phyloP scores from a whole-genome alignment of 2,329 filamentous ascomycete species.

The Rutstroemia sp. region DNA sequence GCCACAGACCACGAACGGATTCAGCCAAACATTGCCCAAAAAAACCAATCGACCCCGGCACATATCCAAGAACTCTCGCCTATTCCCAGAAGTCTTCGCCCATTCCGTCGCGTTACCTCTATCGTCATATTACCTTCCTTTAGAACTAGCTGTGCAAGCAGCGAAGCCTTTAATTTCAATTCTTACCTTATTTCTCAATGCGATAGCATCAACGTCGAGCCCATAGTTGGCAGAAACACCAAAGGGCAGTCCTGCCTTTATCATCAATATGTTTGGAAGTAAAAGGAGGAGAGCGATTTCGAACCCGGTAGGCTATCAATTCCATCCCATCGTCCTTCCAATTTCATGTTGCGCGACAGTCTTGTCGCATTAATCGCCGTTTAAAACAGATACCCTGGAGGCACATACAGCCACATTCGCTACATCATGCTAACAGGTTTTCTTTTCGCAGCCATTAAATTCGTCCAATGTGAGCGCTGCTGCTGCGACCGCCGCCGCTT shows the following conservation, averaged over 20 bases:
- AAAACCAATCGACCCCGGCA: not conserved
- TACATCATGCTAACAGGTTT: conserved; percentile 19
- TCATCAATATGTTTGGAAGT: conserved; percentile 29
- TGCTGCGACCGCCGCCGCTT: conserved; percentile 72
- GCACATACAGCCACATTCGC: conserved; percentile 5
- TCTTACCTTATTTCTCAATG: conserved; percentile 17
- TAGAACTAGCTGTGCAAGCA: not conserved
- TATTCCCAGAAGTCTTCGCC: not conserved
- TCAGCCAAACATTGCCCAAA: not conserved
- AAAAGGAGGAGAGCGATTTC: conserved; percentile 33
- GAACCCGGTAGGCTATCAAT: conserved; percentile 33
- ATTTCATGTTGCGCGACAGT: not conserved
- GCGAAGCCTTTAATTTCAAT: not conserved
- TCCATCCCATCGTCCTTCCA: conserved; percentile 12
- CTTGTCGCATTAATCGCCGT: not conserved
- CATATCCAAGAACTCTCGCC: not conserved
- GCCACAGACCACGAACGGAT: not conserved
- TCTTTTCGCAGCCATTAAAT: conserved; percentile 46
- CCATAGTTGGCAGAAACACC: conserved; percentile 29
- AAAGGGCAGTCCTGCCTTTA: conserved; percentile 14
- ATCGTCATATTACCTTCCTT: conserved; percentile 6
- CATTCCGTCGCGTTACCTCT: not conserved
- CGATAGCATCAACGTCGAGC: conserved; percentile 27
- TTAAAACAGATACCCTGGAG: not conserved
- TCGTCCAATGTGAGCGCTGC: conserved; percentile 59